Base-by-base conservation (phyloP, 2,329 filamentous ascomycete species). In the Apiospora kogelbergensis region DNA sequence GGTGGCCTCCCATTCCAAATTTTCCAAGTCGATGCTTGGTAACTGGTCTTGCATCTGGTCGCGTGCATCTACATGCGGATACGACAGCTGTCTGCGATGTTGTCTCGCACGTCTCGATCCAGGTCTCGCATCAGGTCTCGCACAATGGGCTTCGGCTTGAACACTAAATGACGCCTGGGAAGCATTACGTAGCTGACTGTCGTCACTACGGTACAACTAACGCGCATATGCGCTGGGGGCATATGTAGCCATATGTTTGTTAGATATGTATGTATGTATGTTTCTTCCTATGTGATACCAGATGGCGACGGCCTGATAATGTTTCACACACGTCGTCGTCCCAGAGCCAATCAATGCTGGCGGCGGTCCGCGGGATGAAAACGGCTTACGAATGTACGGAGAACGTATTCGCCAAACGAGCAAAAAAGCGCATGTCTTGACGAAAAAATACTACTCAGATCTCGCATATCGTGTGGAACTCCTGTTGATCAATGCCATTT, bases 1-100 rank as follows among this genome's bases (percentile, higher is more conserved):
- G 53, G 53, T 60, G 53, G 53, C 53, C 53, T 60, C 53, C 53
- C 53, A 60, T 60, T 60, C 53, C 53, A 60, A 60, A 60, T 60
- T 20, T 60, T 60, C 53, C 53, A 60, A 60, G 37, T 60, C 30
- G 20, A n/a, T 37, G 53, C 53, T 60, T 37, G 53, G 30, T 48
- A 22, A 20, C 33, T 33, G 48, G 48, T n/a, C 48, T 57, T 17
- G 26, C 17, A n/a, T 57, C 48, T 11, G 48, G 26, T 57, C 48
- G 30, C 6, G 48, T 20, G 48, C n/a, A n/a, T n/a, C 17, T n/a
- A 37, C 10, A 17, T 17, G 20, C 24, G 33, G 48, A 53, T 13
- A 10, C 17, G 33, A 10, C 20, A 37, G 53, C 26, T 60, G 53
- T 60, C 53, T 60, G 6, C 53, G 26, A 37, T 60, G 15, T 9